Base-by-base conservation (phyloP, 176 grass and related monocot species). In the Musa beccarii region DNA sequence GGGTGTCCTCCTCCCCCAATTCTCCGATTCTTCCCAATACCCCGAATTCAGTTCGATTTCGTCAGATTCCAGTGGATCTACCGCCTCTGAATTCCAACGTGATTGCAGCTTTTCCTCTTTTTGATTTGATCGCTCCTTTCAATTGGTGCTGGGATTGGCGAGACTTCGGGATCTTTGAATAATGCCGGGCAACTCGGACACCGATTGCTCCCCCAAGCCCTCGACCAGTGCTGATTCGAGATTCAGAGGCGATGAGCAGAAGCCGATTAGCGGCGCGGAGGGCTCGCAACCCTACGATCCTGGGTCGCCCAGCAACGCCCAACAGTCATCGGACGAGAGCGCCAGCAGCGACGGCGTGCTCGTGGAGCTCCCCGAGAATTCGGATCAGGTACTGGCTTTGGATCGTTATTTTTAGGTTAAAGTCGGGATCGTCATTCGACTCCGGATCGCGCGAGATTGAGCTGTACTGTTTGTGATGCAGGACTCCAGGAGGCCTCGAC, bases 321-420 rank as follows among this genome's bases (percentile, higher is more conserved):
- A 74, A 23, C 72, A 74, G 22, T 74, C 52, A 13, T 93, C 88
- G 9, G 94, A 98, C 61, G 94, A 98, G 82, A 86, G 90, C 53
- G 84, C 84, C 56, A 98, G 90, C 87, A 99, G 95, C 78, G 95
- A 99, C 23, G 95, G 95, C 34, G 95, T 99, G 75, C 90, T 99
- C 49, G 95, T 99, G 54, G 90, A 99, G 80, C 88, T 99, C 69
- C 90, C 95, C 17, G 85, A 85, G 12, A 89, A 91, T 76, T 82
- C 92, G 75, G 81, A 68, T 71, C 22, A 66, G 64, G 75, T 84
- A 23, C 25, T 25, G 16, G 17, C 43, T 70, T 51, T 70, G 68
- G 16, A 51, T 66, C 67, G 11, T 73, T 55, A 25, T 24, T 10
- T 54, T 9, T 74, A 10, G 15, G 21, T 52, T 80, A 64, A 72